These are phyloP conservation scores for Musa schizocarpa DNA, from an alignment of 176 grass and related monocot species.

Conservation along the genomic window DNA sequence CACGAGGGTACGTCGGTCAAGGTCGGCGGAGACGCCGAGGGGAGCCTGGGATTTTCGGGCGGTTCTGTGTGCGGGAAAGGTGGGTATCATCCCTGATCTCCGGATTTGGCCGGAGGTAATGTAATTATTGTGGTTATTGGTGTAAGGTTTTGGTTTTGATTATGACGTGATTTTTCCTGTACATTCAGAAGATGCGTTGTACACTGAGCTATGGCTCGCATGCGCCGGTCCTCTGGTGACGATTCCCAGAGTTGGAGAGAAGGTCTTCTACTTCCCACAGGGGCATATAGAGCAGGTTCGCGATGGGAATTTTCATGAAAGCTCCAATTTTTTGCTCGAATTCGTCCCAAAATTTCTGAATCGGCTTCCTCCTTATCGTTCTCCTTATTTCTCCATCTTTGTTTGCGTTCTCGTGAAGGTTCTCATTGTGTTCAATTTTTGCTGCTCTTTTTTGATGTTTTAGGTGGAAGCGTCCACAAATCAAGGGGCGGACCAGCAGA, in stretches of 20 bases:
- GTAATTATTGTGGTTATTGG: background rate
- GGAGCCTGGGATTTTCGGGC: background rate
- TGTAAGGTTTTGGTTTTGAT: slow-evolving; percentile 1
- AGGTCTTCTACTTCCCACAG: slow-evolving; percentile 92
- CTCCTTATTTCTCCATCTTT: background rate
- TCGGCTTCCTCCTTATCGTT: background rate
- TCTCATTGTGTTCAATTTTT: background rate
- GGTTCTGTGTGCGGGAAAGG: slow-evolving; percentile 7
- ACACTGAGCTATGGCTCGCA: slow-evolving; percentile 74
- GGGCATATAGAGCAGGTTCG: slow-evolving; percentile 92
- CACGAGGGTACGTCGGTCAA: slow-evolving; percentile 17
- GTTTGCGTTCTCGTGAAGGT: background rate
- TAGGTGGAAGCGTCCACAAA: slow-evolving; percentile 93
- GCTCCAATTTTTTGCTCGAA: background rate
- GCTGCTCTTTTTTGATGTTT: slow-evolving; percentile 5
- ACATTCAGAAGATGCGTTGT: slow-evolving; percentile 42
- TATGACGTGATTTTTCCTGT: background rate
- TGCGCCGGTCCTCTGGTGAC: slow-evolving; percentile 87
- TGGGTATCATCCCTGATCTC: background rate
- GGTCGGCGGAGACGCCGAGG: background rate
- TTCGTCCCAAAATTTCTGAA: background rate
- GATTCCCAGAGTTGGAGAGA: slow-evolving; percentile 56
- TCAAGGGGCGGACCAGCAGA: slow-evolving; percentile 63
- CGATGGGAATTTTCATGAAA: background rate
- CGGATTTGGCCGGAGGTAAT: background rate